Base-by-base conservation (phyloP, 148 eudicot genomes). In the Persicaria maculosa region DNA sequence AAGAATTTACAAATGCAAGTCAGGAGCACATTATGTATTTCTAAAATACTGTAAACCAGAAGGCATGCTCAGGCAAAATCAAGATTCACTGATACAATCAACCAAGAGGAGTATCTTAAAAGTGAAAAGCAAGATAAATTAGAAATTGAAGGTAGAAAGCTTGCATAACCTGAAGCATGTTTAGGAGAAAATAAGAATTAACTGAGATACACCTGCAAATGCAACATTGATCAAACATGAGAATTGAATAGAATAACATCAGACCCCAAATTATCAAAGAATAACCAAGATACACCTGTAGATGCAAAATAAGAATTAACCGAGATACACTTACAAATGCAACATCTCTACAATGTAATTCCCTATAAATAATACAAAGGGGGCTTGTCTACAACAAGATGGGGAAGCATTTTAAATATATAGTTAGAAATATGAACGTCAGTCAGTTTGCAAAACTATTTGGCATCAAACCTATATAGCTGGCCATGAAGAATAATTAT, bases 201-300 rank as follows among this genome's bases (percentile, higher is more conserved):
- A 79, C 79, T 65, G 97, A 80, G 70, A 95, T 83, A 83, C 97
- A 95, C 92, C 98, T 95, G 95, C 89, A 86, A 80, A 53, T 43
- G 10, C 12, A 19, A 75, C 40, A 47, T 14, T 20, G 43, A 50
- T 43, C 19, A 50, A 75, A 20, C 71, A 75, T 16, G 11, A 14
- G 19, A 74, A 44, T 20, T 72, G 44, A 15, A 47, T 31, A 52
- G 44, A 48, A 50, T 31, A 12, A 50, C 75, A 58, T 17, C 40
- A 58, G n/a, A 52, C 47, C 25, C 36, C 50, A 25, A 55, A 22
- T 17, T 17, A 12, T 65, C 19, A 31, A 31, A 31, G 40, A 31
- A 31, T 93, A 74, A 78, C 77, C 57, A 93, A 79, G 73, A 93
- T 82, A 84, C 97, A 93, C 92, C 98, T 93, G 93, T 87, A 85